phyloP scores from a whole-genome alignment of 2,329 filamentous ascomycete genomes.

The Fusarium nodosum region DNA sequence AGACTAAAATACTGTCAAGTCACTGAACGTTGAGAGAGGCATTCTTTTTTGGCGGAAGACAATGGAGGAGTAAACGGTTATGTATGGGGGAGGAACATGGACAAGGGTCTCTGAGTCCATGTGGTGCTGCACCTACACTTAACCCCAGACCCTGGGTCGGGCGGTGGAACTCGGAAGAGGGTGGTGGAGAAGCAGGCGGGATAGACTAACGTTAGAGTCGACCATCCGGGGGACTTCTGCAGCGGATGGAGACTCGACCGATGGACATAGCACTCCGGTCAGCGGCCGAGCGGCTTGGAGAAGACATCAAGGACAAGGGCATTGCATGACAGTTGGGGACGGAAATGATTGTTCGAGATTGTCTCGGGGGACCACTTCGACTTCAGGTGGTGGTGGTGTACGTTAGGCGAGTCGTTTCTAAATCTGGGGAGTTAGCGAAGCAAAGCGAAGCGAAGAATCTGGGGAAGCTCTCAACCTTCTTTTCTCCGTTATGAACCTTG shows the following conservation, averaged over 20 bases:
- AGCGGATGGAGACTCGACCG: slow-evolving; percentile 38
- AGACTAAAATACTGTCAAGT: slow-evolving; percentile 21
- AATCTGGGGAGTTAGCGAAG: slow-evolving; percentile 16
- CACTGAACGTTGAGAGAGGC: slow-evolving; percentile 37
- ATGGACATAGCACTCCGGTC: slow-evolving; percentile 27
- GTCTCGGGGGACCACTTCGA: slow-evolving; percentile 18
- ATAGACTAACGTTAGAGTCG: slow-evolving; percentile 32
- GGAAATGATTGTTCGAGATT: slow-evolving; percentile 26
- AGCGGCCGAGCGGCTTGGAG: slow-evolving; percentile 26
- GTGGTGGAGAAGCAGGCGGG: slow-evolving; percentile 46
- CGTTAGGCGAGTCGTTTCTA: slow-evolving; percentile 21
- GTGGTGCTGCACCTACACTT: slow-evolving; percentile 28
- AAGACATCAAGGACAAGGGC: slow-evolving; percentile 11
- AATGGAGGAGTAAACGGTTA: slow-evolving; percentile 49
- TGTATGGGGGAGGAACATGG: slow-evolving; percentile 46
- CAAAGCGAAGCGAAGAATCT: slow-evolving; percentile 12
- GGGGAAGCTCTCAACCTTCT: slow-evolving; percentile 22
- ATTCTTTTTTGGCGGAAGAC: slow-evolving; percentile 25
- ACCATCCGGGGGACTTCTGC: slow-evolving; percentile 46
- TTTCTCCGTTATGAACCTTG: not conserved
- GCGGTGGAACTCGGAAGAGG: slow-evolving; percentile 45
- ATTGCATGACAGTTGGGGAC: slow-evolving; percentile 38
- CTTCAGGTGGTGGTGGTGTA: slow-evolving; percentile 38
- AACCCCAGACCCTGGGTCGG: slow-evolving; percentile 46
- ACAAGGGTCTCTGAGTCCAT: slow-evolving; percentile 39